Evolutionary conservation across 805 yeast genomes (phyloP).

Genomic region (Saccharomycopsis sp.): DNA sequence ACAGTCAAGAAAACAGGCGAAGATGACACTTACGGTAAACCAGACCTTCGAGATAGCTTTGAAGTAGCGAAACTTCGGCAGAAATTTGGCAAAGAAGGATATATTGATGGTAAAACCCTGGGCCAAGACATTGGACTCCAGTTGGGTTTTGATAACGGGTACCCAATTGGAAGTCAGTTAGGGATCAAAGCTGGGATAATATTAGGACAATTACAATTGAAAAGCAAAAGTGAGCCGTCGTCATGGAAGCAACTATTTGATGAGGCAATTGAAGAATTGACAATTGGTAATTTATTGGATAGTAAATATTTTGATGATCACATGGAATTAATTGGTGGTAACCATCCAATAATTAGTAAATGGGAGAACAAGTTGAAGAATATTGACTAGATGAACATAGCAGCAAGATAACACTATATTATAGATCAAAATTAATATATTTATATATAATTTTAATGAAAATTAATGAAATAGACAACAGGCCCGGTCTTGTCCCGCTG

Average conservation of each 20-base stretch:
- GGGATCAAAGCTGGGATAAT: conserved; percentile 17
- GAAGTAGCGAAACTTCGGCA: conserved; percentile 12
- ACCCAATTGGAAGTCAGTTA: conserved; percentile 16
- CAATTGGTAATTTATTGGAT: neutral
- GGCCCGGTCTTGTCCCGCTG: too few species aligned
- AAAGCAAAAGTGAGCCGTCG: neutral
- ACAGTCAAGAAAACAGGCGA: neutral
- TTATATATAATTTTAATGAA: too few species aligned
- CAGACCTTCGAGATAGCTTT: neutral
- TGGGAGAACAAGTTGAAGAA: conserved; percentile 3
- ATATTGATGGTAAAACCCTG: conserved; percentile 20
- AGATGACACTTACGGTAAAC: conserved; percentile 8
- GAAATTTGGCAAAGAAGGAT: conserved; percentile 19
- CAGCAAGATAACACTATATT: neutral
- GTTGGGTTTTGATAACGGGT: conserved; percentile 19
- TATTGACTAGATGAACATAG: neutral
- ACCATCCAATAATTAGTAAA: conserved; percentile 1
- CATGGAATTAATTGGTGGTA: neutral
- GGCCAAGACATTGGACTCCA: conserved; percentile 21
- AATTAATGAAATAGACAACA: too few species aligned
- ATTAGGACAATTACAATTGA: conserved; percentile 5
- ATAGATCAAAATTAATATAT: too few species aligned
- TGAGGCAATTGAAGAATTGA: neutral
- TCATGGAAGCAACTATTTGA: neutral
- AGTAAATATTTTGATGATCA: conserved; percentile 5